Percentiles rank a stretch among this genome's conserved stretches.
phyloP scores from a whole-genome alignment of 345 rosid species.

The Brassica nigra region DNA sequence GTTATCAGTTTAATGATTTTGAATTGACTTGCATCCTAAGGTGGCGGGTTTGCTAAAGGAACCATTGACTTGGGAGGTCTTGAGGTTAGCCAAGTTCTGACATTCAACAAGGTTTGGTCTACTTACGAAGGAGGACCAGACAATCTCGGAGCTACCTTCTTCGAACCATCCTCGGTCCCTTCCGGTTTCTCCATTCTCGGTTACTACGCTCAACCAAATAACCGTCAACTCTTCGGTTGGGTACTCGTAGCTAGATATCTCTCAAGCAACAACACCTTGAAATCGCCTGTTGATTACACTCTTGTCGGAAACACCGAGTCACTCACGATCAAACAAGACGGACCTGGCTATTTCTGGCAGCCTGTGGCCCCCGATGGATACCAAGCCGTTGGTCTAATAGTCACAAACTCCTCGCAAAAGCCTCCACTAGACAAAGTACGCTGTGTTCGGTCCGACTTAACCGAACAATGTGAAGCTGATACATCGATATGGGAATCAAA shows the following conservation, averaged over 20 bases:
- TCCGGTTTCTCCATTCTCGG: slow-evolving; percentile 69
- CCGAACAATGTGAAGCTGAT: slow-evolving; percentile 56
- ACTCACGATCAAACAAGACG: slow-evolving; percentile 61
- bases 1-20: not conserved
- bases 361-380: slow-evolving; percentile 75
- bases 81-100: slow-evolving; percentile 54
- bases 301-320: slow-evolving; percentile 80
- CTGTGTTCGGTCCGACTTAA: slow-evolving; percentile 70
- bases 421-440: slow-evolving; percentile 65
- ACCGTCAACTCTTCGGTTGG: slow-evolving; percentile 54
- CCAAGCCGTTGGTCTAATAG: slow-evolving; percentile 58
- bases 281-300: slow-evolving; percentile 66
- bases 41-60: slow-evolving; percentile 60
- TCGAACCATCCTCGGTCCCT: slow-evolving; percentile 55
- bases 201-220: slow-evolving; percentile 67
- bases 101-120: slow-evolving; percentile 65
- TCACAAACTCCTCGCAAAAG: slow-evolving; percentile 63
- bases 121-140: slow-evolving; percentile 64
- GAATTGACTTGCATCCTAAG: slow-evolving; percentile 35
- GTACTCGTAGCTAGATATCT: slow-evolving; percentile 64
- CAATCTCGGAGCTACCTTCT: slow-evolving; percentile 71
- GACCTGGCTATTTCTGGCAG: slow-evolving; percentile 67
- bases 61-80: slow-evolving; percentile 67
- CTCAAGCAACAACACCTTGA: slow-evolving; percentile 34
- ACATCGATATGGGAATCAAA: slow-evolving; percentile 62